Base-by-base conservation (phyloP, 2,329 filamentous ascomycete genomes). In the Colletotrichum agaves region DNA sequence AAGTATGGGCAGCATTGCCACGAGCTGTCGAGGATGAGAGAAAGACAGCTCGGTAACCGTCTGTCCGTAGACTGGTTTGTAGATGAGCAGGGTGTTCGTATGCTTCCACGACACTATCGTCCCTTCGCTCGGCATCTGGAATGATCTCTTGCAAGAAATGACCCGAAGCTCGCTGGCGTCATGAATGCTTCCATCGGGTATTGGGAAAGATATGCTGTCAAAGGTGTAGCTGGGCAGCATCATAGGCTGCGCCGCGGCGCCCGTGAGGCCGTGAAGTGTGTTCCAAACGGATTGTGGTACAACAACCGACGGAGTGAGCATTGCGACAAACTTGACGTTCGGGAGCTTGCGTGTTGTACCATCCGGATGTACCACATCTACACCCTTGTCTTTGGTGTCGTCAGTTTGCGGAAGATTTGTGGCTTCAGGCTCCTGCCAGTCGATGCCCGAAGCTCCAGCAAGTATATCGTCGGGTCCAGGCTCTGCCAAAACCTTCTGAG, bases 401-500 rank as follows among this genome's bases (percentile, higher is more conserved):
- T 83, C 77, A 15, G 79, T 80, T 12, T 78, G 74, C 3, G 80
- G 85, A 21, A 91, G 74, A 31, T 91, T 83, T 1, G 88, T 90
- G 56, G 88, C 87, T 3, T 88, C 85, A 1, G 92, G 92, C 65
- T 94, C 90, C 44, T 89, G 84, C 92, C 92, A 95, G 79, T 93
- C 88, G 39, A 90, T 78, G 4, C 77, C 78, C 5, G 76, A 75
- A 12, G 75, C 65, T 12, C 75, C 73, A n/a, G 74, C 65, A 5
- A 81, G 72, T 68, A 78, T 74, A 70, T 83, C 81, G 69, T 82
- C 76, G 73, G 79, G 82, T 8, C 78, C 82, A 44, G 79, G 81
- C 70, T 82, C 78, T 2, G 83, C 75, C 72, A 88, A 83, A n/a
- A 93, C 83, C 2, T 84, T 80, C 27, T 89, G 84, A 8, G 90